Base-by-base conservation (phyloP, 2,329 filamentous ascomycete species). In the Furcasterigmium sp. region DNA sequence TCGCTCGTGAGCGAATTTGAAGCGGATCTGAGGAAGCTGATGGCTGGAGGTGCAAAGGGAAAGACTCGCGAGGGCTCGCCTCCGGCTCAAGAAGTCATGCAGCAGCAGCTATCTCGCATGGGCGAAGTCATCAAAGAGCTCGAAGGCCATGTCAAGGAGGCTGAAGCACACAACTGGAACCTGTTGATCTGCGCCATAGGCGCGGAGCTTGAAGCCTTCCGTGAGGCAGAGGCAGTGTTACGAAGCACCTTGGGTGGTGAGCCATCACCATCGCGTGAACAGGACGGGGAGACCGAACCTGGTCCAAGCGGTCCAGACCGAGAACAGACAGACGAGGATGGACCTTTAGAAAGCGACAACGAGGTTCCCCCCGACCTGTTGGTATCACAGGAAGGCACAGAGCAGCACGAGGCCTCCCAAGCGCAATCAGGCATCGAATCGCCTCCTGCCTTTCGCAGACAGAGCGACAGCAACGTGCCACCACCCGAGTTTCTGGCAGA, bases 141-240 rank as follows among this genome's bases (percentile, higher is more conserved):
- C 4, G 72, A 81, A 42, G 62, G 69, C 14, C 71, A 74, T 17
- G 54, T 82, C 20, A 64, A 69, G 2, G 56, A 73, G 3, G 82
- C 82, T 0, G 78, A 85, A 47, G 64, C 70, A 2, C 76, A 76
- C 44, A 72, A 75, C 14, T 91, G 87, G 86, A 90, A 84, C 44
- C 64, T 91, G 14, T 69, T 91, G 15, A 81, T 90, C 5, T 86
- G 80, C 41, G 85, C 85, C 10, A 80, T 91, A 26, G 84, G 85
- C 1, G 86, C 87, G 0, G 87, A 88, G 58, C 56, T 86, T 2
- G 81, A 84, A 46, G 82, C 83, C 3, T 82, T 87, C 47, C 66
- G 65, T 25, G 76, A 83, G 53, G 82, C 81, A 1, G 72, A 75
- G 51, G 60, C 68, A 3, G 68, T 87, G 34, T 63, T 87, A n/a